Base-by-base conservation (phyloP, 805 yeast species). In the Candida ficus region DNA sequence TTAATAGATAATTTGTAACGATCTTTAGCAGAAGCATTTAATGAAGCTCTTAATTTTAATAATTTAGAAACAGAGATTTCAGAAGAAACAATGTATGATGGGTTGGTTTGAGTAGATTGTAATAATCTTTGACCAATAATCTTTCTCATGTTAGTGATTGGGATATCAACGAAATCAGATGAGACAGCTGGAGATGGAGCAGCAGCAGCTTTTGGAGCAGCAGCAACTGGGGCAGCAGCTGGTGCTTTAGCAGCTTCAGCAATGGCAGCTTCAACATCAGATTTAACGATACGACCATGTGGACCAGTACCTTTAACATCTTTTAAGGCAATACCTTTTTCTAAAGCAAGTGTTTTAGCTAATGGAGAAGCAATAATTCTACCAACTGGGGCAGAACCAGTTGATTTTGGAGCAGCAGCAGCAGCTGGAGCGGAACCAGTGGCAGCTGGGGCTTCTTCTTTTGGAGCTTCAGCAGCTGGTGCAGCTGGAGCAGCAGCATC, bases 351-450 rank as follows among this genome's bases (percentile, higher is more conserved):
- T 51, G 79, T 80, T 75, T 91, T 91, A 46, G 99, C 99, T 50
- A 84, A 71, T 44, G 99, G 99, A 46, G 98, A 90, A 33, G 98
- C 98, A 52, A 87, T 63, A 62, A 93, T 83, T 67, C 96, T 78
- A 53, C 73, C 83, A 39, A 73, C 68, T 29, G 78, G 64, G 39
- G 66, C 55, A 17, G 66, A 32, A 25, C 58, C 34, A 7, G 53
- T 41, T 9, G 51, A 23, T 20, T 55, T 30, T 25, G 60, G 39
- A 36, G 71, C 54, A 20, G 69, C 48, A 36, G 71, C 54, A 20
- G 69, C 48, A 25, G 51, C 32, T 19, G 48, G 26, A 17, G 46
- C 35, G 41, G 46, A 52, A 16, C 36, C 47, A 29, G 47, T 44
- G n/a, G 61, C 38, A 32, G 58, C 59, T 21, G 62, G 41, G 29